Evolutionary conservation across 2,329 filamentous ascomycete species (phyloP), one percentile per base, ranked within the genome.

Genomic region (Trichophyton rubrum): DNA sequence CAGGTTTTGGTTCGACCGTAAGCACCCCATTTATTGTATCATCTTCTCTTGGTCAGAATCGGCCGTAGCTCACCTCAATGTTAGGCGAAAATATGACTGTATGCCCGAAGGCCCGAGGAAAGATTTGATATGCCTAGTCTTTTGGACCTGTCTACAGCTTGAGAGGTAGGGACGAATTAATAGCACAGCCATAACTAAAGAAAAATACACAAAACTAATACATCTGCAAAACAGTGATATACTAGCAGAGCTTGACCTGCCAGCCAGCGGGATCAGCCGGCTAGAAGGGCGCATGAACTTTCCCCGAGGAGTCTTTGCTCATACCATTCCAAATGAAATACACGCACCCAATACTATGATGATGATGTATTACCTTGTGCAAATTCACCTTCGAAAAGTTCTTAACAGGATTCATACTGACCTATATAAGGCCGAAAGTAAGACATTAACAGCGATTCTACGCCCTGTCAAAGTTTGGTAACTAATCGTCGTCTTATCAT

Each of bases 111-210:
- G 68, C 1, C 63, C 65, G 4, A 47, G 65, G 3, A 71, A 85
- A 67, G 89, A 90, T 68, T 79, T 86, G 61, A 78, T 87, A 40
- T 78, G 87, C 13, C 81, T 95, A 66, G 87, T 89, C 0, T 96
- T 91, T 68, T 97, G 92, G 92, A 93, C 91, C 6, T 95, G 89
- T 70, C 77, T 96, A 64, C 92, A 97, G 69, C 79, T 97, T 9
- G 92, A 97, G 73, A 96, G 86, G 87, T 89, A 72, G 66, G 51
- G 8, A 38, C 13, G 33, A 38, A 13, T 38, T 38, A 45, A 55
- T 35, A 11, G 15, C 35, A 30, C 33, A 15, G 3, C 4, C 20
- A 43, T 30, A 51, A 33, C 27, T 24, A 17, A 20, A 22, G 13
- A 6, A n/a, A 43, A 55, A 27, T 11, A 6, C 3, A 60, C 20